Evolutionary conservation across 139 green algal genomes (phyloP), one percentile per base, ranked within the genome.

Genomic region (Chlamydomonas sp.): DNA sequence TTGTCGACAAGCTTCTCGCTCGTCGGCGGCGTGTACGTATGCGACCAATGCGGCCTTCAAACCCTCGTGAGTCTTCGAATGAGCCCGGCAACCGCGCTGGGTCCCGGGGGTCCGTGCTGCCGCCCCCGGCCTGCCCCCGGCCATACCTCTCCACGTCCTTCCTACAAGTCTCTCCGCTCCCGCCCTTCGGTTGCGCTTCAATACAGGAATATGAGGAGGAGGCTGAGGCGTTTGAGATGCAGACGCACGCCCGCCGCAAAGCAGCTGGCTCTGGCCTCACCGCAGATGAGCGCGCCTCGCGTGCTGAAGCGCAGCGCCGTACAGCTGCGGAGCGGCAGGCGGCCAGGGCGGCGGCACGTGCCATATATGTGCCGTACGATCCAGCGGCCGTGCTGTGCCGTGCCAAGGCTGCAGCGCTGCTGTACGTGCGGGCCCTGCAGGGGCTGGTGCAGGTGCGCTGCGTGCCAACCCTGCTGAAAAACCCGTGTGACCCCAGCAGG

Each of bases 351-450:
- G 80, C 75, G 62, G 57, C 20, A 61, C 58, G 60, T 71, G 66
- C 12, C 66, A 17, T 49, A 49, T 2, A 7, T 4, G 71, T 77
- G 71, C 60, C 17, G 5, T 79, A 20, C 62, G 72, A 79, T 20
- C 59, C 67, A 4, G n/a, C 31, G 14, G 20, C 82, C 6, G 61
- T 79, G 18, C 12, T 72, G 18, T 58, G 57, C 3, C 61, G 75
- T 3, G 12, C 79, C 20, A 79, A 79, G 82, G 61, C 61, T 6
- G 3, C 73, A 10, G 82, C 82, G 9, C 71, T 5, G 60, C 71
- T 86, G 82, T 86, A 86, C 82, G 8, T 63, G 71, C 71, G 71
- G 61, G 69, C 82, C 61, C n/a, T 86, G 72, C 82, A 86, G 31
- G 20, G 3, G 59, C 71, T 86, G 82, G n/a, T 86, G 71, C 71